Base-by-base conservation (phyloP, 805 yeast species). In the Ogataea angusta region DNA sequence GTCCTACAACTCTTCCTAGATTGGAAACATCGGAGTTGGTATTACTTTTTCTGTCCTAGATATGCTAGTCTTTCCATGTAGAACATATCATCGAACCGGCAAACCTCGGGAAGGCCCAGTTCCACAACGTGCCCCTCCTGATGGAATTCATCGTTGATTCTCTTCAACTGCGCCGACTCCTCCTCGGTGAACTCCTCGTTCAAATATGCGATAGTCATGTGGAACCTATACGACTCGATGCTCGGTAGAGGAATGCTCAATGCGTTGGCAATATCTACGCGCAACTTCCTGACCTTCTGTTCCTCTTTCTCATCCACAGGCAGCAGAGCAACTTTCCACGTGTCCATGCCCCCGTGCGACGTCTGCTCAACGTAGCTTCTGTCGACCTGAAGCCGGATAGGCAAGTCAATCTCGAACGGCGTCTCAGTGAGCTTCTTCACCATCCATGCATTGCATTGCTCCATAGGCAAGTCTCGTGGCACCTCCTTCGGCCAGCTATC, bases 81-180 rank as follows among this genome's bases (percentile, higher is more conserved):
- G 30, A 49, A 49, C 53, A 49, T 49, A 34, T 49, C 53, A 3
- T 40, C 46, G 27, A 47, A 49, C 3, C 45, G 34, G 27, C 53
- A 49, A 16, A 49, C 35, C 27, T 49, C 53, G 12, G 53, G 53
- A 25, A 18, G 13, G 6, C 49, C 51, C 4, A 49, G 41, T 28
- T 45, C 43, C 6, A 49, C 43, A 3, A 34, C 33, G 5, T 22
- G 18, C 1, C 36, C 45, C 15, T 35, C 39, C 10, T 24, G 28
- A 27, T 46, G 51, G 14, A 49, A 36, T 12, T 34, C 26, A 26
- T 41, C 46, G 8, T 39, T 35, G 4, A 47, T 27, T 8, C 15
- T 24, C 14, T 47, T 44, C 26, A 49, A 17, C 13, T 43, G 36
- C 7, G 28, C 35, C 10, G 50, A 49, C 30, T 49, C 53, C 16